phyloP scores from a whole-genome alignment of 208 protist species.

The Trypanosoma theileri region DNA sequence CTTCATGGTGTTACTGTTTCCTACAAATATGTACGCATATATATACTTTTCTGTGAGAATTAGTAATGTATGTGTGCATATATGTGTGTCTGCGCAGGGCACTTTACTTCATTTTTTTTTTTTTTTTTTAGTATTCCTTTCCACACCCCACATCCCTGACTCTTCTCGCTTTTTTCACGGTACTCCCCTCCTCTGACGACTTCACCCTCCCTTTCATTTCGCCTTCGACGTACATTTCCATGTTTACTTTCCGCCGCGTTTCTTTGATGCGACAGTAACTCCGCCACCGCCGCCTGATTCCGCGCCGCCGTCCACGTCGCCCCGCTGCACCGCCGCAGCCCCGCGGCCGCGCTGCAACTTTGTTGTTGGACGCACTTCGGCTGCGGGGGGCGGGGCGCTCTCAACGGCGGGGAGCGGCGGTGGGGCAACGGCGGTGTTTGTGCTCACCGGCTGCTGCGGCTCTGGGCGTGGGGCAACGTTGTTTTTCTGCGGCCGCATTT shows the following conservation, averaged over 20 bases:
- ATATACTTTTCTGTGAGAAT: too few species aligned
- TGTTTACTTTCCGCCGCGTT: slow-evolving; percentile 34
- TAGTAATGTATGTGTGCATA: too few species aligned
- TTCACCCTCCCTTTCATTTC: background rate
- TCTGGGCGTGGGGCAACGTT: slow-evolving; percentile 26
- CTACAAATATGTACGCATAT: too few species aligned
- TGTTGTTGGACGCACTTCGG: slow-evolving; percentile 34
- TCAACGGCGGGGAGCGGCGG: slow-evolving; percentile 44
- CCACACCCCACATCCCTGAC: background rate
- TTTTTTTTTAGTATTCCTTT: background rate
- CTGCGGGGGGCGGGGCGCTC: slow-evolving; percentile 22
- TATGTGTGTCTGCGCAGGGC: background rate
- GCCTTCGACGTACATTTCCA: background rate
- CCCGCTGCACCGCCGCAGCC: slow-evolving; percentile 27
- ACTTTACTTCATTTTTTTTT: slow-evolving; percentile 5
- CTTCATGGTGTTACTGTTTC: too few species aligned
- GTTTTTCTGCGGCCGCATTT: slow-evolving; percentile 20
- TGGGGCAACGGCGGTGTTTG: slow-evolving; percentile 19
- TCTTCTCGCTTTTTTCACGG: background rate
- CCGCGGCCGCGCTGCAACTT: slow-evolving; percentile 56
- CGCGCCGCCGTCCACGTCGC: slow-evolving; percentile 17
- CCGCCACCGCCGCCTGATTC: slow-evolving; percentile 4
- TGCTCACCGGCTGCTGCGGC: slow-evolving; percentile 31
- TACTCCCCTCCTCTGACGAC: background rate
- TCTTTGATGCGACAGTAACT: slow-evolving; percentile 22